Conservation (phyloP, 2,329 filamentous ascomycete genomes). For the Clarireedia homoeocarpa region DNA sequence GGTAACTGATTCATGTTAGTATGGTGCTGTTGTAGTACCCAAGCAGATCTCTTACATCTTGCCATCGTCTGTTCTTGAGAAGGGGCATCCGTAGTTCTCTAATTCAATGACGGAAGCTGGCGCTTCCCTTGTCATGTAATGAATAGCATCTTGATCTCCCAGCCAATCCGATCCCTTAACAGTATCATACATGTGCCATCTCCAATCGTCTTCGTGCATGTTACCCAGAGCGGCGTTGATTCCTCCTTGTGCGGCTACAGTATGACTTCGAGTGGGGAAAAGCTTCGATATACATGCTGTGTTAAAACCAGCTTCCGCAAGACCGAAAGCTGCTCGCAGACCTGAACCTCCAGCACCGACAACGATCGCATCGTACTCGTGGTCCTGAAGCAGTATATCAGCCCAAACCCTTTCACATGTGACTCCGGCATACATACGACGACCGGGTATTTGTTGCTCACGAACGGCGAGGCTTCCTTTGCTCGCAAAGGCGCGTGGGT, state of each 20-base stretch:
- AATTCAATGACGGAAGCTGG: constrained; percentile 88
- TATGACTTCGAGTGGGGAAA: constrained; percentile 52
- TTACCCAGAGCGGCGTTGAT: constrained; percentile 50
- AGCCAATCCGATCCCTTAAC: constrained; percentile 98
- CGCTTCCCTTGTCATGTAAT: constrained; percentile 97
- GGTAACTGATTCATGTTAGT: constrained; percentile 39
- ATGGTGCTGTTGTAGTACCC: not conserved
- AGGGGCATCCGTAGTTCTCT: constrained; percentile 95
- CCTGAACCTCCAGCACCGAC: constrained; percentile 54
- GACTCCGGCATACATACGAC: constrained; percentile 50
- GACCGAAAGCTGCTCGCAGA: constrained; percentile 54
- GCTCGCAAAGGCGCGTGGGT: constrained; percentile 79
- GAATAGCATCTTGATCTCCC: constrained; percentile 93
- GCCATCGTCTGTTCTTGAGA: constrained; percentile 92
- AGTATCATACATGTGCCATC: constrained; percentile 99
- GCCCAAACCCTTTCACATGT: constrained; percentile 1
- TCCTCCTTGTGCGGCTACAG: constrained; percentile 59
- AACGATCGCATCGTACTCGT: constrained; percentile 93
- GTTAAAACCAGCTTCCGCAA: constrained; percentile 56
- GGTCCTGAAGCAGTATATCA: constrained; percentile 52
- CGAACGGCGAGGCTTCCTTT: constrained; percentile 82
- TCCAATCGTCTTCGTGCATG: constrained; percentile 97
- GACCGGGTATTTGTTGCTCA: constrained; percentile 87
- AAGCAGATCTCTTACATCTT: constrained; percentile 58
- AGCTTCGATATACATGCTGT: constrained; percentile 66